These are phyloP conservation scores for Solanum gracilifrons DNA, from an alignment of 257 asterid species.

Conservation along the genomic window DNA sequence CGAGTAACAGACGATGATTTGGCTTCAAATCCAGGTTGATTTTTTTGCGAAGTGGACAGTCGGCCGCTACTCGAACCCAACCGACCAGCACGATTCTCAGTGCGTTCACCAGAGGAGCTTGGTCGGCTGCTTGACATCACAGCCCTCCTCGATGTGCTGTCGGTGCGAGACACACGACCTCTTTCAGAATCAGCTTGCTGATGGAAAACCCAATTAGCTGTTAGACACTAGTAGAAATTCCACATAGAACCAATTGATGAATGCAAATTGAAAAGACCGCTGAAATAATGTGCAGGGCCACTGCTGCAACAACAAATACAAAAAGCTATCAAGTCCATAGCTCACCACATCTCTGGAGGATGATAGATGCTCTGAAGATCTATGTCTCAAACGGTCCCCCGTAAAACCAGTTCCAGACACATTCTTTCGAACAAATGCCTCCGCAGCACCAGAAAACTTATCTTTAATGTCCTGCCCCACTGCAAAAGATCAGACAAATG, in stretches of 20 bases:
- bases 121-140: conserved; percentile 56
- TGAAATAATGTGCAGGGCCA: neutral
- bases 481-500: neutral
- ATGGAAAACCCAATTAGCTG: neutral
- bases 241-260: neutral
- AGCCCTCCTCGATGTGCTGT: conserved; percentile 59
- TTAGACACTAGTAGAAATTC: neutral
- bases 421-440: conserved; percentile 45
- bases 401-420: conserved; percentile 36
- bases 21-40: conserved; percentile 45
- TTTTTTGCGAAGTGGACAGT: conserved; percentile 31
- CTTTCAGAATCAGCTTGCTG: conserved; percentile 55
- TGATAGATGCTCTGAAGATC: conserved; percentile 43
- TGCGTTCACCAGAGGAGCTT: conserved; percentile 57
- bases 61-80: conserved; percentile 47
- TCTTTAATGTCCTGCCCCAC: conserved; percentile 61
- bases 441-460: conserved; percentile 46
- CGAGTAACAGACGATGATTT: conserved; percentile 46
- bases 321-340: neutral
- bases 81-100: conserved; percentile 35
- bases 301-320: neutral
- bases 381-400: conserved; percentile 48
- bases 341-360: conserved; percentile 69
- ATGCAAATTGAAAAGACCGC: neutral
- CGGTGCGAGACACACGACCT: conserved; percentile 40